These are phyloP conservation scores for Candida dubliniensis DNA, from an alignment of 1,139 yeast genomes.

Conservation along the genomic window DNA sequence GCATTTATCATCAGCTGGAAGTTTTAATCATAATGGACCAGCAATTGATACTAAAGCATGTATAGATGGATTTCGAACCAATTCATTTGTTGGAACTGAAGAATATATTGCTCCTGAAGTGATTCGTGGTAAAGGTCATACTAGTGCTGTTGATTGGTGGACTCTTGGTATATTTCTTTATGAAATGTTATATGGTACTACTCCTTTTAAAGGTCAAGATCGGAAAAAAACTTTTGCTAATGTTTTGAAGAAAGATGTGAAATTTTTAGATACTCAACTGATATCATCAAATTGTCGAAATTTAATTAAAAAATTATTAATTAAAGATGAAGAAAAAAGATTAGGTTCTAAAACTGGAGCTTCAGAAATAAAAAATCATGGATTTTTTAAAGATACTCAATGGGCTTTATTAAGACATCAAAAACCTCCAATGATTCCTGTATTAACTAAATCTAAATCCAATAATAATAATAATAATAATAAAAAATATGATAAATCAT, in stretches of 20 bases:
- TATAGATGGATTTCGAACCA: constrained; percentile 92
- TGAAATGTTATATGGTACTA: constrained; percentile 93
- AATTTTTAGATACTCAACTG: constrained; percentile 58
- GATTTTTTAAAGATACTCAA: constrained; percentile 84
- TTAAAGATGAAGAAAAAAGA: constrained; percentile 85
- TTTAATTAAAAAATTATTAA: constrained; percentile 74
- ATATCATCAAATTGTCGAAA: constrained; percentile 76
- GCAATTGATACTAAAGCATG: constrained; percentile 88
- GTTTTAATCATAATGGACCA: constrained; percentile 26
- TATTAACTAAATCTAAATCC: constrained; percentile 53
- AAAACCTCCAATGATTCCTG: constrained; percentile 94
- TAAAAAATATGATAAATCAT: constrained; percentile 31
- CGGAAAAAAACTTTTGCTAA: constrained; percentile 88
- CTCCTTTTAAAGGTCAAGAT: constrained; percentile 91
- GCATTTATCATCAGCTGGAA: constrained; percentile 22
- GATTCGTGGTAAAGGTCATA: constrained; percentile 94
- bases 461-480: no score
- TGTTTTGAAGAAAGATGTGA: constrained; percentile 78
- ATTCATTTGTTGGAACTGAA: constrained; percentile 97
- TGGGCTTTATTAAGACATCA: constrained; percentile 94
- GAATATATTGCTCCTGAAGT: constrained; percentile 99
- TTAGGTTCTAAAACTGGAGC: constrained; percentile 94
- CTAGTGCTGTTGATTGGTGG: constrained; percentile 99
- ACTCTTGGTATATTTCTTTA: constrained; percentile 87
- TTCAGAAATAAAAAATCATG: constrained; percentile 85